phyloP scores from a whole-genome alignment of 2,329 filamentous ascomycete genomes.

The Nemania sp. region DNA sequence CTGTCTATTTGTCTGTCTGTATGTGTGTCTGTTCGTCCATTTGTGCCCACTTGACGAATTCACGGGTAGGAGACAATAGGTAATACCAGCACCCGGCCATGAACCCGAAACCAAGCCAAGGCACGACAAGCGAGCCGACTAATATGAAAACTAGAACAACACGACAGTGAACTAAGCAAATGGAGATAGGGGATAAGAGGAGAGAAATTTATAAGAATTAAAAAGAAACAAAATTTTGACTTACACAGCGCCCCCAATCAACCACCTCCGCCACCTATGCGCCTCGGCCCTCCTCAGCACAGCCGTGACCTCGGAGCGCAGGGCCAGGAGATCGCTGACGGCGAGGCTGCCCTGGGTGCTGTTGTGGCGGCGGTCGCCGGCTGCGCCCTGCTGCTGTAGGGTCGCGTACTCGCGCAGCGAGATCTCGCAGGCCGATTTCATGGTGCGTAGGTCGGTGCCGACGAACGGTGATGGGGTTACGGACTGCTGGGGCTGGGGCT shows the following conservation, averaged over 20 bases:
- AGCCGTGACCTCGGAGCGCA: constrained; percentile 50
- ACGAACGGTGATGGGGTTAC: constrained; percentile 21
- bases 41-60: no score
- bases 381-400: constrained; percentile 41
- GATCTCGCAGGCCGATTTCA: constrained; percentile 36
- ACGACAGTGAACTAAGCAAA: no score
- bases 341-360: constrained; percentile 47
- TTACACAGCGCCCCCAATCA: constrained; percentile 57
- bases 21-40: no score
- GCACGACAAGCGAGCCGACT: no score
- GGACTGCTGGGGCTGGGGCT: constrained; percentile 1
- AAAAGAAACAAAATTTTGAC: constrained; percentile 25
- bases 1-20: background rate
- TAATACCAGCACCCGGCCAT: no score
- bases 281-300: constrained; percentile 50
- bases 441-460: constrained; percentile 31
- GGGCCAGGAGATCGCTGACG: constrained; percentile 48
- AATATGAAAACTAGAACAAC: no score
- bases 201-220: background rate
- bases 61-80: no score
- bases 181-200: no score
- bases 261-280: constrained; percentile 56
- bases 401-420: constrained; percentile 42
- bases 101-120: no score
- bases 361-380: constrained; percentile 46